Conservation (phyloP, 1,284 basidiomycete genomes). For the Somion occarium region DNA sequence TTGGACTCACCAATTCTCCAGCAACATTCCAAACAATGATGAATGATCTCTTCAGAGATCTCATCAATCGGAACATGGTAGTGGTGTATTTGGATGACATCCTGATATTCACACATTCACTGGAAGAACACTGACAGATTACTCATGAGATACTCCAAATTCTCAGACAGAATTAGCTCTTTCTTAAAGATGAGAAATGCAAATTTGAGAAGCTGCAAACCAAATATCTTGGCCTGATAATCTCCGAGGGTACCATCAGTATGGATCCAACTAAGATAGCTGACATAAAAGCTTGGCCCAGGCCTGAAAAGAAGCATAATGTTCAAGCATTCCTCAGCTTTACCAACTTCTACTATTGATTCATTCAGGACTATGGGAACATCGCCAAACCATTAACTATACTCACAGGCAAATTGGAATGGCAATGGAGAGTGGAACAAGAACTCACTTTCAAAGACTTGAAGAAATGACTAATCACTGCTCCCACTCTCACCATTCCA, state of each 20-base stretch:
- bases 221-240: slow-evolving; percentile 38
- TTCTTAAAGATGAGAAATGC: slow-evolving; percentile 35
- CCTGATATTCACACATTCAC: slow-evolving; percentile 20
- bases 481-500: slow-evolving; percentile 17
- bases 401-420: slow-evolving; percentile 23
- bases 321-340: slow-evolving; percentile 34
- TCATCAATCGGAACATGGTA: slow-evolving; percentile 9
- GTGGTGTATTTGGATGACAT: slow-evolving; percentile 25
- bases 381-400: slow-evolving; percentile 20
- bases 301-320: slow-evolving; percentile 26
- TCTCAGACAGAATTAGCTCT: slow-evolving; percentile 27
- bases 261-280: slow-evolving; percentile 39
- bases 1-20: slow-evolving; percentile 34
- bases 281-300: slow-evolving; percentile 33
- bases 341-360: slow-evolving; percentile 35
- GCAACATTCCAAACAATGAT: slow-evolving; percentile 20
- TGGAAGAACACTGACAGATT: slow-evolving; percentile 22
- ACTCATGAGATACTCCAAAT: slow-evolving; percentile 27
- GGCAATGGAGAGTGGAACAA: slow-evolving; percentile 20
- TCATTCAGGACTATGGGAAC: slow-evolving; percentile 33
- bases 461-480: slow-evolving; percentile 21
- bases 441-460: slow-evolving; percentile 25
- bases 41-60: slow-evolving; percentile 20
- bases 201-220: slow-evolving; percentile 27
- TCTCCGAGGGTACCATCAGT: slow-evolving; percentile 25